Percentiles rank a stretch among this genome's conserved stretches.
Evolutionary conservation across 495 filamentous ascomycete species (phyloP).

Genomic region (Pyronema domesticum): DNA sequence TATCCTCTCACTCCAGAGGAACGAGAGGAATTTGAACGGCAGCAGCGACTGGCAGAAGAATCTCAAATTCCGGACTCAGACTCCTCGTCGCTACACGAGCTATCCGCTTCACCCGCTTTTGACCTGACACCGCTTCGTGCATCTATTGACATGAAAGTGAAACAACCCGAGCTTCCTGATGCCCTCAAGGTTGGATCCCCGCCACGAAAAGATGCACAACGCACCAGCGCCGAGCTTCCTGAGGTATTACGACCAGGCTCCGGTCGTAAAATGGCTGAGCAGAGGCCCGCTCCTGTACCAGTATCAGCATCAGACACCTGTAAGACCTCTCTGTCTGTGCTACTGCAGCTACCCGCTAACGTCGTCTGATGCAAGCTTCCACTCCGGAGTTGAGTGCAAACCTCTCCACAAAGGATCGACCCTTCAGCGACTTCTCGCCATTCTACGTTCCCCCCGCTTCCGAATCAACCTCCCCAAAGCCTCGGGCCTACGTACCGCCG

Average conservation of each 20-base stretch:
- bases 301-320: neutral
- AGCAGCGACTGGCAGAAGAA: neutral
- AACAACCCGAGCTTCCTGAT: conserved; percentile 11
- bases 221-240: conserved; percentile 8
- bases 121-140: neutral
- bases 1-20: conserved; percentile 3
- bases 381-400: conserved; percentile 9
- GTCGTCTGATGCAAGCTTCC: neutral
- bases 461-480: neutral
- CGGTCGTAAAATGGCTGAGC: conserved; percentile 2
- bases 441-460: conserved; percentile 12
- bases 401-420: conserved; percentile 8
- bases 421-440: conserved; percentile 18
- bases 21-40: neutral
- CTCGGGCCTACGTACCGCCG: neutral
- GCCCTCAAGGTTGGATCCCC: conserved; percentile 8
- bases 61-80: neutral
- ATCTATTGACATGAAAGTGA: neutral
- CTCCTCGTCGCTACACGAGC: conserved; percentile 1
- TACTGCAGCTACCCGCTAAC: conserved; percentile 1
- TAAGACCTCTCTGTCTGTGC: neutral
- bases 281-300: neutral
- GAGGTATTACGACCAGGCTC: conserved; percentile 8
- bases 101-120: conserved; percentile 4
- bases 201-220: neutral